Evolutionary conservation across 306 rosid species (phyloP), one percentile per base, ranked within the genome.

Genomic region (Lathyrus oleraceus): DNA sequence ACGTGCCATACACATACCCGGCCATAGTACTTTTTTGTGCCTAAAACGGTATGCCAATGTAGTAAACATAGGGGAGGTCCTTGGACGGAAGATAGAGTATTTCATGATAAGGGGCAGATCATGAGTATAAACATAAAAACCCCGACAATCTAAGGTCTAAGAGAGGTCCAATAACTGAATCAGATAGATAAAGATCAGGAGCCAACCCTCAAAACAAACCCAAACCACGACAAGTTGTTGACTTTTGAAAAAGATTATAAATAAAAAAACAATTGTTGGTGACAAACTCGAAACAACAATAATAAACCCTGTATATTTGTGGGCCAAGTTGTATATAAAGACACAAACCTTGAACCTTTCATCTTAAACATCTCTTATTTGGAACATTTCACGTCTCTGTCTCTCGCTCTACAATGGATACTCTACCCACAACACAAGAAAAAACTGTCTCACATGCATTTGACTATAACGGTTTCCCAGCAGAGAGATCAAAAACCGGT

Each of bases 381-480:
- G 30, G 1, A 61, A 17, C 42, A 27, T 61, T 67, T 10, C n/a
- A 9, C 19, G 19, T 51, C 5, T 43, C n/a, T 30, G 3, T 20
- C 13, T 43, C 19, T 48, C 5, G 11, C 23, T 10, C 49, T 11
- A 1, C 49, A 72, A 81, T 81, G 81, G 39, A 6, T 32, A 59
- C 28, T 30, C 86, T 79, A 8, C 91, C 88, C 30, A 75, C 79
- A 43, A 69, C 83, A 13, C 84, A 73, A 19, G 82, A 66, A 7
- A 82, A 86, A 72, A 70, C 81, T 48, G 49, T 93, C 58, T 42
- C 81, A 4, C 97, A 88, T 87, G 97, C 96, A 10, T 84, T 82
- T 77, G 97, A 90, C 76, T 88, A 69, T 81, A 81, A 80, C 28
- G 98, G 96, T 56, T 69, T 68, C n/a, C 89, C 90, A 0, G 89